phyloP scores from a whole-genome alignment of 768 basidiomycete species.

The Mycena pura region DNA sequence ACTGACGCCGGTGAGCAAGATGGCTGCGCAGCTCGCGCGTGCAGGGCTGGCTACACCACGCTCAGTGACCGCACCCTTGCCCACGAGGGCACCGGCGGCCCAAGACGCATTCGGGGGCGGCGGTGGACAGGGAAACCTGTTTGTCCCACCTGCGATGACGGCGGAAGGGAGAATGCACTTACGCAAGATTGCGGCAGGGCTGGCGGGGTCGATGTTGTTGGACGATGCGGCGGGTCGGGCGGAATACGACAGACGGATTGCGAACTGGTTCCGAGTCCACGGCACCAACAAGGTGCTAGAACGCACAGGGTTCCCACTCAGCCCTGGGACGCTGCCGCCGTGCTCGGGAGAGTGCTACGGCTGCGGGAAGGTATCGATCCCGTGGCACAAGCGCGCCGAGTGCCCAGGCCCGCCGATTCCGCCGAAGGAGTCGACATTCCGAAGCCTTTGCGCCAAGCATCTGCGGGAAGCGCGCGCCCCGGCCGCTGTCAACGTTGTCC shows the following conservation, averaged over 20 bases:
- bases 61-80: no score
- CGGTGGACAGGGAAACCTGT: neutral
- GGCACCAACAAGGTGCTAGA: neutral
- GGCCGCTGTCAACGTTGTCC: neutral
- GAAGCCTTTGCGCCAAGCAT: neutral
- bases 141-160: neutral
- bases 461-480: neutral
- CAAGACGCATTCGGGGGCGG: neutral
- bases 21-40: no score
- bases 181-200: neutral
- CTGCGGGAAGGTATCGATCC: neutral
- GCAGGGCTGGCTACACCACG: no score
- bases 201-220: neutral
- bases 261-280: neutral
- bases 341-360: conserved; percentile 17
- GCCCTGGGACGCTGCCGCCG: neutral
- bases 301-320: no score
- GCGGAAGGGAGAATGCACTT: neutral
- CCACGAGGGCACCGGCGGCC: no score
- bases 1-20: no score
- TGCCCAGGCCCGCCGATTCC: conserved; percentile 5
- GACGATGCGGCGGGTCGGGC: no score
- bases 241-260: neutral
- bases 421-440: neutral
- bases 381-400: neutral